Evolutionary conservation across 1,284 basidiomycete genomes (phyloP), one percentile per base, ranked within the genome.

Genomic region (Trametes pubescens): DNA sequence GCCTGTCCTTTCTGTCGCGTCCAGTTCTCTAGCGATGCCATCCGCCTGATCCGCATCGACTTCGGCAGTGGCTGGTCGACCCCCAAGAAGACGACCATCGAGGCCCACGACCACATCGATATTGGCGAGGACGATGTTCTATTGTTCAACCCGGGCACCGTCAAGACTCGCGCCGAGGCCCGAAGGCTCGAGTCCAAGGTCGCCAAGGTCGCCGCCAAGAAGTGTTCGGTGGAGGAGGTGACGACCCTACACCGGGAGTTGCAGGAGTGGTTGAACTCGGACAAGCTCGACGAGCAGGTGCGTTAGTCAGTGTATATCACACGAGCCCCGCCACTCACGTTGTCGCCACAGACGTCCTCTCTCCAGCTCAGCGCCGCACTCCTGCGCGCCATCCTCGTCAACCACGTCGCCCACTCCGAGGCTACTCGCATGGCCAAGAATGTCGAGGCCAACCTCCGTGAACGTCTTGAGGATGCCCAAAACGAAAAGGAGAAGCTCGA

Each of bases 181-280:
- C 85, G 87, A 47, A 79, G 84, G 68, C 81, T 93, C 59, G 91
- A 93, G 77, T 86, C 86, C 77, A 91, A 86, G 77, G 90, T 93
- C 62, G 87, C 87, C 62, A 85, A 84, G 72, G 87, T 92, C 70
- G 91, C 91, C 35, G 84, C 86, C n/a, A 91, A 90, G 85, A 92
- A 91, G 82, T 92, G 89, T 78, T 91, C 90, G 32, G 90, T 93
- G 63, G 91, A 93, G 76, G 91, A 93, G 79, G 89, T 93, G 51
- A 84, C 86, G 56, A 80, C 82, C 62, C 83, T 93, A 67, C 89
- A 91, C 76, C 84, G 86, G 72, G 91, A 92, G 78, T 81, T 93
- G 65, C 83, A 90, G 74, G 84, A 86, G 63, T 93, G 89, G 89
- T 76, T 93, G 61, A 80, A 80, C 56, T 79, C 82, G 61, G 86